phyloP scores from a whole-genome alignment of 2,329 filamentous ascomycete species.

The Pochonia chlamydosporia region DNA sequence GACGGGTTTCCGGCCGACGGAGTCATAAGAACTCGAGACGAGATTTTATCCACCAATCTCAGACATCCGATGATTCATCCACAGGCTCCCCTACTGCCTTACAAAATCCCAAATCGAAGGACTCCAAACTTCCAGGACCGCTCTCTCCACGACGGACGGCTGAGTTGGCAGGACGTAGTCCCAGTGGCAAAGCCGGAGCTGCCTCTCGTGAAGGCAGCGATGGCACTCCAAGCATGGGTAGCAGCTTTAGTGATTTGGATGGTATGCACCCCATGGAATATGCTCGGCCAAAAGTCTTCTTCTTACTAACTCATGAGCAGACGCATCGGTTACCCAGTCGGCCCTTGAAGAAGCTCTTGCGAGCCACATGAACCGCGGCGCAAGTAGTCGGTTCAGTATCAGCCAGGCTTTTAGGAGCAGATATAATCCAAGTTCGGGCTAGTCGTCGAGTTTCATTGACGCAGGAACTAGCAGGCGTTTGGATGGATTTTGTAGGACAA shows the following conservation, averaged over 20 bases:
- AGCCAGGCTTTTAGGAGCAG: conserved; percentile 61
- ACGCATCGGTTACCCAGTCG: conserved; percentile 75
- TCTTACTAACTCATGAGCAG: conserved; percentile 31
- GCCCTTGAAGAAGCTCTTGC: conserved; percentile 73
- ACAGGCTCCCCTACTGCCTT: conserved; percentile 41
- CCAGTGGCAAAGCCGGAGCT: conserved; percentile 42
- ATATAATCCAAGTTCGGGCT: conserved; percentile 38
- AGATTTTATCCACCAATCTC: conserved; percentile 37
- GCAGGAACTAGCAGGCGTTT: neutral
- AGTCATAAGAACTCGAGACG: conserved; percentile 23
- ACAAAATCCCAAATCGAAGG: conserved; percentile 22
- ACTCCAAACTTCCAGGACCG: conserved; percentile 34
- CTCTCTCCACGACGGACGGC: conserved; percentile 54
- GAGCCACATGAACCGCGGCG: conserved; percentile 37
- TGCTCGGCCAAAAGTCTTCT: too few relatives aligned
- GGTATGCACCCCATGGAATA: too few relatives aligned
- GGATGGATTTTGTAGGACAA: neutral
- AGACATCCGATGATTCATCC: conserved; percentile 59
- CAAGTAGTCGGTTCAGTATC: conserved; percentile 55
- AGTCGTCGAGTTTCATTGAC: conserved; percentile 5
- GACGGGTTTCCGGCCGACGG: conserved; percentile 26
- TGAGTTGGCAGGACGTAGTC: conserved; percentile 52
- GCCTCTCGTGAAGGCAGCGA: conserved; percentile 60
- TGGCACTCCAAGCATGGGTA: conserved; percentile 74
- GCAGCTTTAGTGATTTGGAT: conserved; percentile 81